Evolutionary conservation across 140 eudicot genomes (phyloP), one percentile per base, ranked within the genome.

Genomic region (Erigeron philadelphicus): DNA sequence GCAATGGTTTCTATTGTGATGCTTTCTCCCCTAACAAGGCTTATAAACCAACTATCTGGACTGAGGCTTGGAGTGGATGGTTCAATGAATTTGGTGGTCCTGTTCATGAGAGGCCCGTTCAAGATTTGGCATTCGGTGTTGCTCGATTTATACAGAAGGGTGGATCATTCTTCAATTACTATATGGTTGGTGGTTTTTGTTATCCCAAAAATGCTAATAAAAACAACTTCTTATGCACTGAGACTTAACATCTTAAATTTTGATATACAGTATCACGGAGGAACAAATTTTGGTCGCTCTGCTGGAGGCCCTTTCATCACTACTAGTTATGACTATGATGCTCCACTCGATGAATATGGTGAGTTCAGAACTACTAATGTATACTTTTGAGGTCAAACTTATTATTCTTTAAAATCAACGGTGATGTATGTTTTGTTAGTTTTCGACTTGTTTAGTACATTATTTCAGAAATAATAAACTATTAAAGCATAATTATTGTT

Each of bases 271-370:
- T 94, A 87, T 61, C 96, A 89, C 25, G 97, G 99, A 66, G 99
- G 99, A 71, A 94, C 99, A 5, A 94, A 94, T 64, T 94, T 94
- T 16, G 99, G 97, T 8, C 94, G 97, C 10, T 73, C 97, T 52
- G 95, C 99, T 40, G 99, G 99, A 49, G 99, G 99, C 59, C 99
- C 99, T 10, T 89, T 87, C 72, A 81, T 89, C 61, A 87, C 97
- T 8, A 94, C 99, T 8, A 94, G 99, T 83, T 94, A 94, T 56
- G 99, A 94, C 73, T 94, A 94, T 64, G 99, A 94, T 81, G 99
- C 99, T 77, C 99, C 99, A 63, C 86, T 94, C 56, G 99, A 94
- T 72, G 99, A 94, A 81, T 94, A 89, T 21, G 99, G 99, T 94
- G 64, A 78, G 84, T 46, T 64, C 45, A 25, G 41, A 75, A 52